phyloP scores from a whole-genome alignment of 2,329 filamentous ascomycete genomes.

The Daldinia eschscholtzii region DNA sequence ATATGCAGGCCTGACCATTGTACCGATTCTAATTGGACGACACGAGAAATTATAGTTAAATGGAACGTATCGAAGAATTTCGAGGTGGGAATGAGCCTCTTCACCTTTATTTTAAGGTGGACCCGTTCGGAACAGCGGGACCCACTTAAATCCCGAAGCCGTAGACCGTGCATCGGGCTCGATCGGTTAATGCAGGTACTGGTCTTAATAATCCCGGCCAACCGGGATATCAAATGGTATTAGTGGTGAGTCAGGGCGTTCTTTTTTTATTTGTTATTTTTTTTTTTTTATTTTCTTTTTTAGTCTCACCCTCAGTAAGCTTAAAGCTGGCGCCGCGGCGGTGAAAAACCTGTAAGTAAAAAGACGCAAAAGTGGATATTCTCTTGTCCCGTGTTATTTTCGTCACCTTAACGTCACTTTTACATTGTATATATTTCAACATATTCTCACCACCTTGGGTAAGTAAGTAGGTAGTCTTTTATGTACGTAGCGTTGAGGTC shows the following conservation, averaged over 20 bases:
- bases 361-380: conserved; percentile 29
- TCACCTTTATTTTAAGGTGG: conserved; percentile 8
- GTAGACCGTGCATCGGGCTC: conserved; percentile 15
- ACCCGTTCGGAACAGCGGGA: conserved; percentile 10
- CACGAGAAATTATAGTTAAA: neutral
- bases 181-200: conserved; percentile 21
- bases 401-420: conserved; percentile 46
- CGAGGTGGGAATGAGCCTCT: neutral
- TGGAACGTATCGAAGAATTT: neutral
- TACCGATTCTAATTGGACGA: neutral
- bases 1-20: neutral
- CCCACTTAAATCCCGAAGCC: conserved; percentile 23
- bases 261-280: too few relatives aligned
- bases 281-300: neutral
- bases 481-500: neutral
- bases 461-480: neutral
- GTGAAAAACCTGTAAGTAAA: neutral
- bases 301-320: conserved; percentile 8
- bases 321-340: neutral
- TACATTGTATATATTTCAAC: conserved; percentile 25
- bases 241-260: conserved; percentile 1
- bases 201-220: conserved; percentile 13
- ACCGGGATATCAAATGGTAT: conserved; percentile 3
- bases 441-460: neutral
- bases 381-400: conserved; percentile 42